Evolutionary conservation across 805 yeast species (phyloP), one percentile per base, ranked within the genome.

Genomic region (Schizosaccharomyces japonicus): DNA sequence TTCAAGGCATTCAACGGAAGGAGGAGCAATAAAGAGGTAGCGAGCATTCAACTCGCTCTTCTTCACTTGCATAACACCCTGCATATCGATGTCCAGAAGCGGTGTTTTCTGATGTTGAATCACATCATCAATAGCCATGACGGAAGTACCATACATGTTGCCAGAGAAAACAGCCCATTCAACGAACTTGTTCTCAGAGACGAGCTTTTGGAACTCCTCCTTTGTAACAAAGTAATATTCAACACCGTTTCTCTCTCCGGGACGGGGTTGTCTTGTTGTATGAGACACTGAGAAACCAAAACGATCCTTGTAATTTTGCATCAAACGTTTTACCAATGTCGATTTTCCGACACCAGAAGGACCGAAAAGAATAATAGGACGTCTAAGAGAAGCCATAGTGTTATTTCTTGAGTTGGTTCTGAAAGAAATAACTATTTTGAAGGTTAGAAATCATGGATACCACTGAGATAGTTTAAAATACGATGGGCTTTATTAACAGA

Each of bases 131-230:
- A 90, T 95, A 28, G 94, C 78, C 58, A 75, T 78, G 56, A 83
- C 69, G 44, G 94, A 70, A 46, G 98, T 90, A 50, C 99, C 99
- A 64, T 90, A 90, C 69, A 80, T 85, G 70, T 90, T 90, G 47
- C 96, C 96, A 10, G 94, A 82, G 59, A 90, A 90, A 64, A 84
- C 90, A 3, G 99, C 98, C 90, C 94, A 83, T 65, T 90, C 99
- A 54, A 90, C 76, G 66, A 90, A 90, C 52, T 77, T 79, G 42
- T 73, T 66, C 23, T 76, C 75, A 8, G 68, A 76, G 53, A 90
- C 83, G 63, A 82, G 69, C 54, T 67, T 59, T 64, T 83, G 72
- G 72, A 90, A 90, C 50, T 73, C 72, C 13, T 80, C 90, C 49
- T 80, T 85, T 28, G 79, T 71, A 49, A 72, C 72, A 61, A 87